Evolutionary conservation across 140 eudicot species (phyloP), one percentile per base, ranked within the genome.

Genomic region (Ambrosia hybrid): DNA sequence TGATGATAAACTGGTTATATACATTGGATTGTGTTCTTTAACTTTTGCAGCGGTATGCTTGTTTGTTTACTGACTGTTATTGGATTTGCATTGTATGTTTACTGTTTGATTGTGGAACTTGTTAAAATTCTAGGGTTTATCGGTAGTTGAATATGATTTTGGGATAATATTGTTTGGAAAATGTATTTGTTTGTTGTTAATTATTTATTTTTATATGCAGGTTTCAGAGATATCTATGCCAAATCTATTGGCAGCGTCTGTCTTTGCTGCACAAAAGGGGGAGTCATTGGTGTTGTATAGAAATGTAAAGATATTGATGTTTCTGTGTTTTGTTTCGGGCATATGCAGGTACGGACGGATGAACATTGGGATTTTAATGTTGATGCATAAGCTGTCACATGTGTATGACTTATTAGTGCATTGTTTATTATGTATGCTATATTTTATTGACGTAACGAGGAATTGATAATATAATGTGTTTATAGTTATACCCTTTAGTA

Each of bases 251-350:
- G 73, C 96, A 3, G 64, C 78, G 53, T 84, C 86, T 2, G 77
- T 89, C 30, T 89, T 89, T 34, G 84, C 88, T 38, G 90, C 92
- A 48, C 88, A 89, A 66, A 86, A 75, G 13, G 93, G 90, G 45
- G 87, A 82, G 30, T 30, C 78, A 15, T 51, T 58, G 67, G 79
- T 76, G 56, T 78, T 89, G 80, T 73, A 30, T 48, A 83, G 57
- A 73, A 84, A 82, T 74, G 45, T 77, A 21, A 59, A 59, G 78
- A 72, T 86, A 36, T 57, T 89, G 88, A 61, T 67, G 13, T 62
- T 86, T 46, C 38, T 89, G 85, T 84, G 93, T 65, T 48, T 89
- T 45, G 77, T 73, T 52, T 89, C 93, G 1, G 96, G 93, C 39
- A 67, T 86, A 65, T 86, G 88, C 85, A 89, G 90, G 96, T 85